phyloP scores from a whole-genome alignment of 106 monocot genomes.

The Dendrobium nobile region DNA sequence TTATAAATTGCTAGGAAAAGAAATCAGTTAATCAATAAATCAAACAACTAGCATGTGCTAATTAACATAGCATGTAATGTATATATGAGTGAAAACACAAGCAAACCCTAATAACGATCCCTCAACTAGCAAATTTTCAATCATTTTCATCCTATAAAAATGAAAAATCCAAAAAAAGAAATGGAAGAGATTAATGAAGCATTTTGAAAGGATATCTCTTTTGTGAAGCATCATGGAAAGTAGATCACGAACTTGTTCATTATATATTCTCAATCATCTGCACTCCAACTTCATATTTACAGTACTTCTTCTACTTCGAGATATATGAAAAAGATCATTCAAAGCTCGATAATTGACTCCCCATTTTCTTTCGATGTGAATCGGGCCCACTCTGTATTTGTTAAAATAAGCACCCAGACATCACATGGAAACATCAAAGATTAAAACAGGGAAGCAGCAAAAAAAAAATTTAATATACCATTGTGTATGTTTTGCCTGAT shows the following conservation, averaged over 20 bases:
- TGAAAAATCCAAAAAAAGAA: neutral
- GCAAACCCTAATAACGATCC: neutral
- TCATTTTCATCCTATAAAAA: neutral
- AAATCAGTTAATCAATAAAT: neutral
- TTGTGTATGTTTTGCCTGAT: slow-evolving; percentile 90
- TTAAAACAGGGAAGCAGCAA: neutral
- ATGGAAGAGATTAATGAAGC: neutral
- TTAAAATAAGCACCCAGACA: neutral
- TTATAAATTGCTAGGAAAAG: neutral
- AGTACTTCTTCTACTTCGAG: slow-evolving; percentile 29
- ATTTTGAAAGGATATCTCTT: slow-evolving; percentile 73
- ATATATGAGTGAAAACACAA: neutral
- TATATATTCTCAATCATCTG: slow-evolving; percentile 92
- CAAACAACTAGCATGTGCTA: neutral
- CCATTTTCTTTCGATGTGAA: slow-evolving; percentile 41
- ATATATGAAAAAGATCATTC: slow-evolving; percentile 74
- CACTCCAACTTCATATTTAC: slow-evolving; percentile 55
- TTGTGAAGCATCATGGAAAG: slow-evolving; percentile 46
- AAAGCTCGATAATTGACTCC: slow-evolving; percentile 78
- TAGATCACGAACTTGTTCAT: slow-evolving; percentile 78
- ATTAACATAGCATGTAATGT: neutral
- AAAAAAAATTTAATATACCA: slow-evolving; percentile 30
- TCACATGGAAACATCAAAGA: neutral
- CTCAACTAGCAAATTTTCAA: neutral
- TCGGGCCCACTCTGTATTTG: slow-evolving; percentile 46